Conservation (phyloP, 345 rosid genomes). For the Hibiscus tridactylites region DNA sequence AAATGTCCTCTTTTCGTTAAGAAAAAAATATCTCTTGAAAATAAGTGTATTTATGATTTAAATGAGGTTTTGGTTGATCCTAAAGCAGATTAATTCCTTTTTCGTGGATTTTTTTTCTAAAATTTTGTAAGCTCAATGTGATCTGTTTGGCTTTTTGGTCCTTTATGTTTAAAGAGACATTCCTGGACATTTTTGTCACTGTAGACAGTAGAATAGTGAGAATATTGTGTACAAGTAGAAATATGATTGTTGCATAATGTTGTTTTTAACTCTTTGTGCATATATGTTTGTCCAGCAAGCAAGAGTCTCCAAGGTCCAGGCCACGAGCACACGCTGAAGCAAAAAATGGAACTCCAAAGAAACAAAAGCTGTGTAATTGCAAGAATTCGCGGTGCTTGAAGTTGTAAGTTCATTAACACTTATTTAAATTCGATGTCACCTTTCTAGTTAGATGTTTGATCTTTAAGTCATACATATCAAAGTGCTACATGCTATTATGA, state of each 20-base stretch:
- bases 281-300: conserved; percentile 11
- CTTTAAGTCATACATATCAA: not conserved
- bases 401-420: conserved; percentile 41
- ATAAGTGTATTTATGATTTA: not conserved
- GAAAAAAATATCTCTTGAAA: not conserved
- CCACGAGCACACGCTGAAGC: conserved; percentile 17
- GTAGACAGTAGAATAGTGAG: not conserved
- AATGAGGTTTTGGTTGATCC: not conserved
- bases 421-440: not conserved
- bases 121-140: not conserved
- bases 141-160: not conserved
- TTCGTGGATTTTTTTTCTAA: not conserved
- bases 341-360: conserved; percentile 52
- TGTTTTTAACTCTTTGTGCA: not conserved
- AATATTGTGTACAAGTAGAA: not conserved
- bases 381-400: conserved; percentile 68
- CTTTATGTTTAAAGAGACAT: not conserved
- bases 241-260: not conserved
- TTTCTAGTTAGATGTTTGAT: not conserved
- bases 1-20: not conserved
- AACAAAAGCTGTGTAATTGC: conserved; percentile 67
- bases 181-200: not conserved
- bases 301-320: conserved; percentile 7
- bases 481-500: not conserved
- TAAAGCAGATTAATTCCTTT: not conserved